phyloP scores from a whole-genome alignment of 2,329 filamentous ascomycete species.

The Beauveria brongniartii region DNA sequence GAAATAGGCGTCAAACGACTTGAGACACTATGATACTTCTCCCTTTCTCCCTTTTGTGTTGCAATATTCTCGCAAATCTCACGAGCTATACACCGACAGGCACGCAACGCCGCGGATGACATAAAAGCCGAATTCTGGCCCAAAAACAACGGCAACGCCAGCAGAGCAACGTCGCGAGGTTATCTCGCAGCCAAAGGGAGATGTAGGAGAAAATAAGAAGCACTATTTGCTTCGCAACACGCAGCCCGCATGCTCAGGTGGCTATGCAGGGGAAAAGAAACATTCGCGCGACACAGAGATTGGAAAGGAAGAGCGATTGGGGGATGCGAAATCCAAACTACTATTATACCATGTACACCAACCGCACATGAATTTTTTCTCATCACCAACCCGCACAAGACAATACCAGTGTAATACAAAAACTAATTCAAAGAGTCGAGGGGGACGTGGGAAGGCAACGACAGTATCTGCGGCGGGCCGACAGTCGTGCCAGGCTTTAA shows the following conservation, averaged over 20 bases:
- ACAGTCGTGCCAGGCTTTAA: conserved; percentile 3
- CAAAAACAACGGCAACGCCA: neutral
- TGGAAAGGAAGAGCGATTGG: conserved; percentile 1
- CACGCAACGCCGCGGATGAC: neutral
- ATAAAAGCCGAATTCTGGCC: neutral
- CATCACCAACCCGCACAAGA: neutral
- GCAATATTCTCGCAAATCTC: neutral
- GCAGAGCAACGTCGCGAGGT: neutral
- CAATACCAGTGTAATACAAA: conserved; percentile 4
- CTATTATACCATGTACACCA: conserved; percentile 11
- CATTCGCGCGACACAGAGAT: neutral
- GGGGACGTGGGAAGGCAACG: neutral
- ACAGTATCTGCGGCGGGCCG: conserved; percentile 7
- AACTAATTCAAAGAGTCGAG: neutral
- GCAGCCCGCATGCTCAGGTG: neutral
- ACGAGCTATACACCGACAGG: neutral
- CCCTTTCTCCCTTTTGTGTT: neutral
- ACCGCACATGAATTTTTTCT: conserved; percentile 13
- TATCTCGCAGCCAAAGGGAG: neutral
- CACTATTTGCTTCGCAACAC: neutral
- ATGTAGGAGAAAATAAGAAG: neutral
- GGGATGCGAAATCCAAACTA: neutral
- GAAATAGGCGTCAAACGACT: conserved; percentile 32
- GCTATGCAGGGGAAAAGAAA: neutral
- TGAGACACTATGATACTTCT: neutral